A percentile compares a stretch with the other conserved stretches of the same genome.
Conservation (phyloP, 345 rosid genomes). For the Pistacia vera region DNA sequence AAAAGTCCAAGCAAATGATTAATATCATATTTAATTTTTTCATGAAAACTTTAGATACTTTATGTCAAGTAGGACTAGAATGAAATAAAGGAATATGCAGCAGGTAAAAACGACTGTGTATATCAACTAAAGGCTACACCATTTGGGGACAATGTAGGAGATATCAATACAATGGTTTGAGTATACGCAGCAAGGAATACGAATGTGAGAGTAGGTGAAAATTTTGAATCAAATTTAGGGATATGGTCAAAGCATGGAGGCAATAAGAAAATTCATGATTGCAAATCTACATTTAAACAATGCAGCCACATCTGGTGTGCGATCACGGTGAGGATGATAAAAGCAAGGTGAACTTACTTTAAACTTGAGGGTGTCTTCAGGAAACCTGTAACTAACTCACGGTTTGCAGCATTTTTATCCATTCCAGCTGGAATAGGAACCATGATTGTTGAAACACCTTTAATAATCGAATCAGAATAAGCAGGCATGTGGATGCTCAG, state of each 20-base stretch:
- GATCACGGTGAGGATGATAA: background rate
- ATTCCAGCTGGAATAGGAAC: constrained; percentile 97
- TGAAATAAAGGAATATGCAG: background rate
- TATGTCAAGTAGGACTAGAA: background rate
- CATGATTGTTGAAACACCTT: constrained; percentile 92
- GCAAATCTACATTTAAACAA: background rate
- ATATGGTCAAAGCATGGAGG: background rate
- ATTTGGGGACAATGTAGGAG: background rate
- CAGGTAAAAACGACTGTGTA: no score
- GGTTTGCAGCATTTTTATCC: constrained; percentile 92
- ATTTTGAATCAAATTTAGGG: no score
- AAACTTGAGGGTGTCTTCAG: constrained; percentile 82
- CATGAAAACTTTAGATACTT: background rate
- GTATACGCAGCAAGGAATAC: background rate
- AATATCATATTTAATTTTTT: background rate
- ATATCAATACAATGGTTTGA: background rate
- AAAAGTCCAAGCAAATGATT: background rate
- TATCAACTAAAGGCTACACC: background rate
- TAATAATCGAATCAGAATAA: constrained; percentile 71
- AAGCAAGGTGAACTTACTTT: constrained; percentile 44
- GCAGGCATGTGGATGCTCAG: constrained; percentile 84
- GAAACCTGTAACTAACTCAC: constrained; percentile 65
- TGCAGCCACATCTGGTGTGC: background rate
- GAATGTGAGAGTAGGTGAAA: background rate
- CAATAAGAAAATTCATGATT: background rate